Evolutionary conservation across 176 grass and related monocot genomes (phyloP).

Genomic region (Eremochloa ophiuroides): DNA sequence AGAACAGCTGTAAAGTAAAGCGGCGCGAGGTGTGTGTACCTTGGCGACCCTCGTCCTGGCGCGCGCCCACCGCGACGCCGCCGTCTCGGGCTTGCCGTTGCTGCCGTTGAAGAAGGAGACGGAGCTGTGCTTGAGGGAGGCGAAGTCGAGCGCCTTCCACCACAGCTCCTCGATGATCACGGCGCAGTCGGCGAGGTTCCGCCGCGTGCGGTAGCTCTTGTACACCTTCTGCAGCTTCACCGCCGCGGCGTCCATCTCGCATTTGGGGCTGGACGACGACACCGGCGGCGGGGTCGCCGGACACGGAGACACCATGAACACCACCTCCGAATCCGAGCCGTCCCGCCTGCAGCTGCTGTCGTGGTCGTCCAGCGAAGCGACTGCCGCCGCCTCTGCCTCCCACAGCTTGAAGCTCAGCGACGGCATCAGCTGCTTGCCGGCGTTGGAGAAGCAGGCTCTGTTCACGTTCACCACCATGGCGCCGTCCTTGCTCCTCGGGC

Average conservation of each 20-base stretch:
- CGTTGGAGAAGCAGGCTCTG: not conserved
- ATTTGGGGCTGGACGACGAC: constrained; percentile 42
- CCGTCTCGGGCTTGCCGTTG: constrained; percentile 81
- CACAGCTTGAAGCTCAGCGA: constrained; percentile 61
- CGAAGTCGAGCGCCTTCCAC: constrained; percentile 95
- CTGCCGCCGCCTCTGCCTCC: constrained; percentile 8
- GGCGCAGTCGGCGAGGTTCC: constrained; percentile 83
- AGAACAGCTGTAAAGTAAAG: not conserved
- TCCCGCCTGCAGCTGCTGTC: not conserved
- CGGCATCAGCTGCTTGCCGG: constrained; percentile 13
- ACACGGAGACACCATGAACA: not conserved
- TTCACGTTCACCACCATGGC: constrained; percentile 32
- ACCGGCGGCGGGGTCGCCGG: not conserved
- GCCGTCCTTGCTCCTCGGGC: not conserved
- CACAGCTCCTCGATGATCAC: constrained; percentile 96
- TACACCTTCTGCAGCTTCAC: constrained; percentile 88
- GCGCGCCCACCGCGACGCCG: constrained; percentile 85
- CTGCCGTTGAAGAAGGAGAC: constrained; percentile 80
- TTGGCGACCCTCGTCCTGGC: constrained; percentile 80
- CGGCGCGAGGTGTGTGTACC: constrained; percentile 27
- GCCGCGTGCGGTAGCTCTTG: constrained; percentile 82
- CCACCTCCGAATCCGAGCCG: not conserved
- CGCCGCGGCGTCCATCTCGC: constrained; percentile 64
- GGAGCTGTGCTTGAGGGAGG: constrained; percentile 79
- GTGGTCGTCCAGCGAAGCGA: not conserved